Evolutionary conservation across 805 yeast genomes (phyloP).

Genomic region (Spathaspora boniae): DNA sequence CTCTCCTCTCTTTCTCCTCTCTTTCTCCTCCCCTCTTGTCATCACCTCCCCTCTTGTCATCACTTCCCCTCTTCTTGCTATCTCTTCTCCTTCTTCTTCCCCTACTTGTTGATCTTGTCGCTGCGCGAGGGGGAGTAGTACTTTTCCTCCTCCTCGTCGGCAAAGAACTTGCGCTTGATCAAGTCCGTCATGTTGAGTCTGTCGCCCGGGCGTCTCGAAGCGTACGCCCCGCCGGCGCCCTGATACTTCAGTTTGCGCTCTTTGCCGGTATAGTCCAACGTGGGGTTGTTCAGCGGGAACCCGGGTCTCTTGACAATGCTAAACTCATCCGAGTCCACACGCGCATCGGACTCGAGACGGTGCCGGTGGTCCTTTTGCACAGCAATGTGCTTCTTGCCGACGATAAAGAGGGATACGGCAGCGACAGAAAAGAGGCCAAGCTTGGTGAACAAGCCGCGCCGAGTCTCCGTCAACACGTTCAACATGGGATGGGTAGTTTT

Average conservation of each 20-base stretch:
- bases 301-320: conserved; percentile 49
- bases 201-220: conserved; percentile 58
- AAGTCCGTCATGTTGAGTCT: conserved; percentile 30
- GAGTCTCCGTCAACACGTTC: conserved; percentile 39
- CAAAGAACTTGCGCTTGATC: conserved; percentile 14
- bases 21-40: no score
- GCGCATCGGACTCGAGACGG: conserved; percentile 32
- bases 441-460: conserved; percentile 32
- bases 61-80: no score
- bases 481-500: no score
- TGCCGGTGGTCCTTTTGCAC: conserved; percentile 32
- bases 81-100: no score
- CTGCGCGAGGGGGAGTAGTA: conserved; percentile 7
- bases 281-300: conserved; percentile 40
- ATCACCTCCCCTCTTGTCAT: no score
- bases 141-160: conserved; percentile 8
- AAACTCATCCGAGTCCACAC: conserved; percentile 31
- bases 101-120: conserved; percentile 9
- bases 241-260: conserved; percentile 61
- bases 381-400: conserved; percentile 37
- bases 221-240: conserved; percentile 62
- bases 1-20: no score
- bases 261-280: conserved; percentile 26
- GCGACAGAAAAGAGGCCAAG: conserved; percentile 28
- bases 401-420: conserved; percentile 28